phyloP scores from a whole-genome alignment of 2,329 filamentous ascomycete species.

The Dactylellina cionopaga region DNA sequence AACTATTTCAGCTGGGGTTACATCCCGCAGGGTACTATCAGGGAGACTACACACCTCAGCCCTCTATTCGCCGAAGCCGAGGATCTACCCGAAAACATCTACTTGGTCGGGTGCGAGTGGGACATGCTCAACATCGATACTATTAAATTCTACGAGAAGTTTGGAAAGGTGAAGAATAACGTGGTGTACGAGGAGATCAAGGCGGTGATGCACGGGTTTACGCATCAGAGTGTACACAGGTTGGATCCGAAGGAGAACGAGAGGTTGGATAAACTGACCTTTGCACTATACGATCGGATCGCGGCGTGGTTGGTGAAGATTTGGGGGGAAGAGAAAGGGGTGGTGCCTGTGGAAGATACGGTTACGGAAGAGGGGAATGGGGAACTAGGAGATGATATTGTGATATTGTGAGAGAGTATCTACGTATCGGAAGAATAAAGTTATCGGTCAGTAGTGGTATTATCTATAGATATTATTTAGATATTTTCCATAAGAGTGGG shows the following conservation, averaged over 20 bases:
- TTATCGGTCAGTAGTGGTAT: neutral
- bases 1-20: conserved; percentile 55
- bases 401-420: conserved; percentile 37
- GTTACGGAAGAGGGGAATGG: neutral
- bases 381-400: conserved; percentile 39
- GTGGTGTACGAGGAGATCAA: conserved; percentile 47
- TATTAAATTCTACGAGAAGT: conserved; percentile 50
- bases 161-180: conserved; percentile 39
- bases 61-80: conserved; percentile 53
- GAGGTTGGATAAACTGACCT: conserved; percentile 29
- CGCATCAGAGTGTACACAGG: conserved; percentile 32
- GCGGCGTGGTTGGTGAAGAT: conserved; percentile 30
- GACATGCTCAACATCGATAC: conserved; percentile 54
- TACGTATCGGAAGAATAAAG: neutral
- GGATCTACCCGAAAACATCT: conserved; percentile 55
- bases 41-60: conserved; percentile 55
- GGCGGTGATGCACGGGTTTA: conserved; percentile 39
- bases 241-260: conserved; percentile 30
- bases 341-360: neutral
- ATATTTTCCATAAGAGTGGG: too few relatives aligned
- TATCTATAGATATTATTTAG: neutral
- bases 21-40: conserved; percentile 54
- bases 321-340: conserved; percentile 13
- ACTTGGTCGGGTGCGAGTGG: conserved; percentile 53
- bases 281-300: conserved; percentile 41